Base-by-base conservation (phyloP, 2,329 filamentous ascomycete genomes). In the Orbilia javanica region DNA sequence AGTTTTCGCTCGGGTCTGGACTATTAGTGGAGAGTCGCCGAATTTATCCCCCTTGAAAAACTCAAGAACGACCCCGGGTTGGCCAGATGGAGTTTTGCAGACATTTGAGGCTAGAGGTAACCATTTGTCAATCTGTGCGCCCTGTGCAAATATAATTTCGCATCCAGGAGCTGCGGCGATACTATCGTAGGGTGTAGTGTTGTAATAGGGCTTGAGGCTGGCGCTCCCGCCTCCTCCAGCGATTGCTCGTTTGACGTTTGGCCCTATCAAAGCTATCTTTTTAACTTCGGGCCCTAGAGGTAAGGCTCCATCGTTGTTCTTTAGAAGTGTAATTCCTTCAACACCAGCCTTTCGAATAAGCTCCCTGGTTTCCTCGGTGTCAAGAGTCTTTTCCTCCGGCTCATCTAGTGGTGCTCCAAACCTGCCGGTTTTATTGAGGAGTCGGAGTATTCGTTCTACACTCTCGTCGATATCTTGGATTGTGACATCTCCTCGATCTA, bases 221-320 rank as follows among this genome's bases (percentile, higher is more conserved):
- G 90, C 90, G 81, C 90, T 91, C 62, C 90, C 90, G 46, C 90
- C 90, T 62, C 90, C 90, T 15, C 88, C 89, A n/a, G 89, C 89
- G 79, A 92, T 90, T 0, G 90, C 88, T 68, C 89, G 85, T 82
- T 91, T 90, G 0, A 89, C 91, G 88, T 93, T 93, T 1, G 91
- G 91, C 0, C 92, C 92, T 80, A 93, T 92, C 11, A 93, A 89
- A 3, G 91, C 91, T 70, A 93, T 86, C 4, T 87, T 86, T 82
- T 91, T 92, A 79, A 86, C 87, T 48, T 74, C 73, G 15, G 79
- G 64, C 22, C 20, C 60, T 0, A 90, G 80, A 0, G 88, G 88
- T 6, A 90, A 84, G 1, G 85, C 81, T 11, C 85, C 83, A 44
- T 88, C 83, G 68, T 88, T 87, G 80, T 90, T 90, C 83, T 90